Conservation (phyloP, 371 early-diverging fungal species). For the Mortierella sp. region DNA sequence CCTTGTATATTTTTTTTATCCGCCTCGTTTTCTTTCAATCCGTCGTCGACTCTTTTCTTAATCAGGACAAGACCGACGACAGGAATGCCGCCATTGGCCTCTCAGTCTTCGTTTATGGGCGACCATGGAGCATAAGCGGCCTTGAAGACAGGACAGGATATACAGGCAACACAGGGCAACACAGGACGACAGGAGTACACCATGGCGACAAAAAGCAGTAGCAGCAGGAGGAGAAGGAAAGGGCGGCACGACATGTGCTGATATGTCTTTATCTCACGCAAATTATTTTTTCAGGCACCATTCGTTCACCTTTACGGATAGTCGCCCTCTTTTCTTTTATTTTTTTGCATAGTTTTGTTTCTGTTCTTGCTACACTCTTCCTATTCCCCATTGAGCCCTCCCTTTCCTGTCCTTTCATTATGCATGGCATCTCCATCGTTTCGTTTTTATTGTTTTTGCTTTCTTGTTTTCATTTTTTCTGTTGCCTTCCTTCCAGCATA, state of each 20-base stretch:
- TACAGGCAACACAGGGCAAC: background rate
- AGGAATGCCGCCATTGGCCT: constrained; percentile 3
- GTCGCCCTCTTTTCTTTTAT: background rate
- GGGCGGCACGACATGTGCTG: too few species aligned
- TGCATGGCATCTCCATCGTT: background rate
- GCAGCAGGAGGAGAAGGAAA: background rate
- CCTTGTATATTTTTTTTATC: constrained; percentile 8
- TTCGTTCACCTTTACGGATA: too few species aligned
- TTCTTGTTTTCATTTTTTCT: background rate
- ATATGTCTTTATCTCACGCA: too few species aligned
- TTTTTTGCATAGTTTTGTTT: background rate
- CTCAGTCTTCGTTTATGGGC: background rate
- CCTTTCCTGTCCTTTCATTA: background rate
- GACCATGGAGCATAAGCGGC: background rate
- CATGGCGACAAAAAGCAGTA: background rate
- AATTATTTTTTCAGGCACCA: too few species aligned
- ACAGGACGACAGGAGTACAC: background rate
- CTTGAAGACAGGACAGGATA: background rate
- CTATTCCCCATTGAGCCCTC: background rate
- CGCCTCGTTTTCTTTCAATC: background rate
- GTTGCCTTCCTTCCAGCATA: constrained; percentile 1
- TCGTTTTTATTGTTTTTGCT: background rate
- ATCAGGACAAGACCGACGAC: background rate
- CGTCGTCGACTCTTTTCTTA: background rate
- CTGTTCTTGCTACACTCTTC: background rate